These are phyloP conservation scores for Lantana camara DNA, from an alignment of 257 asterid species.

Conservation along the genomic window DNA sequence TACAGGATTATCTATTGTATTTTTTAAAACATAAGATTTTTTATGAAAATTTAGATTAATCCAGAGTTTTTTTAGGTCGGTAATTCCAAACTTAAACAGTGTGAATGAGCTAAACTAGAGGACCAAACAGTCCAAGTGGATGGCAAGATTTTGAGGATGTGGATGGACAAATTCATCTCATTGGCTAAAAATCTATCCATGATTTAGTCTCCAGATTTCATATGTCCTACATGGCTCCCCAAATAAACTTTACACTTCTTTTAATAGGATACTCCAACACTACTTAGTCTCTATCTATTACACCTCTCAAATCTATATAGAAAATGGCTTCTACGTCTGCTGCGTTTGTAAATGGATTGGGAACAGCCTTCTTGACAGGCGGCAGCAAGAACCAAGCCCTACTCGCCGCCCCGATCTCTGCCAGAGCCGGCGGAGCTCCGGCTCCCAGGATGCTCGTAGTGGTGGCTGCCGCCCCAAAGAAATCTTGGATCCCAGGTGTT, in stretches of 20 bases:
- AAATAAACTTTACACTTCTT: constrained; percentile 17
- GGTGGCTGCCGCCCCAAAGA: constrained; percentile 65
- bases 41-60: no score
- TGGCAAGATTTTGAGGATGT: constrained; percentile 11
- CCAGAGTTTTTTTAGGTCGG: no score
- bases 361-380: constrained; percentile 67
- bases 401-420: constrained; percentile 46
- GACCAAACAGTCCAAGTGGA: constrained; percentile 46
- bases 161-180: constrained; percentile 44
- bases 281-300: neutral
- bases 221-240: constrained; percentile 25
- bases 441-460: constrained; percentile 54
- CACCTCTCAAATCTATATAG: neutral
- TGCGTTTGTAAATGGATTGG: constrained; percentile 70
- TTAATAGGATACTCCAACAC: constrained; percentile 19
- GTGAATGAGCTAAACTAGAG: no score
- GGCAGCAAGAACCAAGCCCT: constrained; percentile 67
- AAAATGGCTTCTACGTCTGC: constrained; percentile 84
- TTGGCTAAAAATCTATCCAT: constrained; percentile 66
- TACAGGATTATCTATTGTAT: no score
- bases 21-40: no score
- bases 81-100: no score
- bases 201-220: constrained; percentile 40
- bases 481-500: constrained; percentile 86
- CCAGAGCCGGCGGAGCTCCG: constrained; percentile 40